These are phyloP conservation scores for Quercus parvula DNA, from an alignment of 306 rosid species.

Conservation along the genomic window DNA sequence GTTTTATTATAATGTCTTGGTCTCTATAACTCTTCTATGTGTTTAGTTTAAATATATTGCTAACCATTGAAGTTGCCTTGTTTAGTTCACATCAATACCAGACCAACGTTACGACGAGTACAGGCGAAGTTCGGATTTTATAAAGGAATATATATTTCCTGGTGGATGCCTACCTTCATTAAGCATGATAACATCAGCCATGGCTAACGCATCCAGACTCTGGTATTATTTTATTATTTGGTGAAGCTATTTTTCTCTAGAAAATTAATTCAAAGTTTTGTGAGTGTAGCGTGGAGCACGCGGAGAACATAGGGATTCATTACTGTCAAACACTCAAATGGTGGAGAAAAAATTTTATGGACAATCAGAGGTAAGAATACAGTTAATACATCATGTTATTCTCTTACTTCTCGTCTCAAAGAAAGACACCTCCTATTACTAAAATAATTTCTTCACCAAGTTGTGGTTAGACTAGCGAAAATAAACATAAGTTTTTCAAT, in stretches of 20 bases:
- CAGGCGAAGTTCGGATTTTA: constrained; percentile 46
- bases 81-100: constrained; percentile 43
- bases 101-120: constrained; percentile 43
- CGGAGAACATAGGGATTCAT: constrained; percentile 82
- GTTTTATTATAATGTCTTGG: neutral
- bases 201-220: constrained; percentile 24
- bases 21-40: too few species aligned
- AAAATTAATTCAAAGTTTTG: neutral
- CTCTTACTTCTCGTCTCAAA: too few species aligned
- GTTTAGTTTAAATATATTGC: too few species aligned
- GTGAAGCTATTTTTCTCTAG: neutral
- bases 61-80: too few species aligned
- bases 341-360: constrained; percentile 81
- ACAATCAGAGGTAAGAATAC: constrained; percentile 44
- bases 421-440: too few species aligned
- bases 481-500: too few species aligned
- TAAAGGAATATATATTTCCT: constrained; percentile 49
- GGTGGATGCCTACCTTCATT: constrained; percentile 21
- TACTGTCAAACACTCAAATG: constrained; percentile 76
- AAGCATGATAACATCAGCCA: too few species aligned
- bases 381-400: too few species aligned
- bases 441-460: too few species aligned
- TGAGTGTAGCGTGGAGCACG: constrained; percentile 18
- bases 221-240: constrained; percentile 15
- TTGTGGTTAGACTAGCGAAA: too few species aligned